Conservation (phyloP, 495 filamentous ascomycete genomes). For the Aspergillus heteromorphus region DNA sequence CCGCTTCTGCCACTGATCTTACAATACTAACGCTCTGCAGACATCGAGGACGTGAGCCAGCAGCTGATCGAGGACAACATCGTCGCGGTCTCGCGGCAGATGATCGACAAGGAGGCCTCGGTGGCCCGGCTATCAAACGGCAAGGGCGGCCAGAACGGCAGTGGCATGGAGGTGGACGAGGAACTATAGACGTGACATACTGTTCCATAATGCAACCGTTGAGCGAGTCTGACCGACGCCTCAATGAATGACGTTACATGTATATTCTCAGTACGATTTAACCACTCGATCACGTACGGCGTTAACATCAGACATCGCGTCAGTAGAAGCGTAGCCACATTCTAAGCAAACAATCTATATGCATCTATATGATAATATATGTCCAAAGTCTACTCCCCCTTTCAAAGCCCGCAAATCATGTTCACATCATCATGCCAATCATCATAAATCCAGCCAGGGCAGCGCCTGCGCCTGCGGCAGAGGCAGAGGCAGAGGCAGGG, state of each 20-base stretch:
- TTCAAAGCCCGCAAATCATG: not conserved
- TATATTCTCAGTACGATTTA: not conserved
- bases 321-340: no score
- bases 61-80: conserved; percentile 98
- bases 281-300: no score
- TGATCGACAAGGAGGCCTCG: conserved; percentile 98
- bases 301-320: no score
- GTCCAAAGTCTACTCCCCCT: not conserved
- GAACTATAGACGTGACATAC: conserved; percentile 41
- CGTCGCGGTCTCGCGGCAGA: conserved; percentile 88
- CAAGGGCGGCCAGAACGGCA: conserved; percentile 53
- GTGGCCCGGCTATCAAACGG: conserved; percentile 47
- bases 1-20: no score
- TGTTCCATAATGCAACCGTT: not conserved
- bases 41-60: conserved; percentile 93
- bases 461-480: not conserved
- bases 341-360: not conserved
- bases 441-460: not conserved
- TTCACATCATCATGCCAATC: not conserved
- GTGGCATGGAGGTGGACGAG: conserved; percentile 55
- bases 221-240: not conserved
- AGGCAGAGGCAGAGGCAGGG: no score
- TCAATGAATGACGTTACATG: conserved; percentile 12
- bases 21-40: conserved; percentile 25
- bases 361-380: not conserved